A percentile compares a stretch with the other conserved stretches of the same genome.
Evolutionary conservation across 306 rosid genomes (phyloP).

Genomic region (Mucuna pruriens): DNA sequence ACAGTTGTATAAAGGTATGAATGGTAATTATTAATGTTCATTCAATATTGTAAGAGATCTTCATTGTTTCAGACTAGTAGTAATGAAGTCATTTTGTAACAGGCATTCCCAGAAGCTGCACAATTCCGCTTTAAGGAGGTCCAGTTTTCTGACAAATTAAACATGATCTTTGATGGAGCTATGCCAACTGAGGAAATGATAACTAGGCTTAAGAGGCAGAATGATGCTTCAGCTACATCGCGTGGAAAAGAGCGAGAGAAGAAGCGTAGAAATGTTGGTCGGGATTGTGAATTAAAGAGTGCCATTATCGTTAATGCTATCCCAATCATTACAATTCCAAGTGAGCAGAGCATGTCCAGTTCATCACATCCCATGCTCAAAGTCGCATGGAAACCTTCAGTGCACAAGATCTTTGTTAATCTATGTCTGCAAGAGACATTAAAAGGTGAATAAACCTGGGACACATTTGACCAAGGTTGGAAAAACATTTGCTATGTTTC

Average conservation of each 20-base stretch:
- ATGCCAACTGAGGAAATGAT: conserved; percentile 39
- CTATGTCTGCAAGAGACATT: conserved; percentile 67
- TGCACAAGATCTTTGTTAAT: conserved; percentile 64
- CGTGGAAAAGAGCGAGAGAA: conserved; percentile 42
- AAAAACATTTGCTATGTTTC: no score
- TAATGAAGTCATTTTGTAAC: conserved; percentile 40
- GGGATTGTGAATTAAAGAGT: conserved; percentile 42
- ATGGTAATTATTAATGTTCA: conserved; percentile 2
- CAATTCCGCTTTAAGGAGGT: conserved; percentile 61
- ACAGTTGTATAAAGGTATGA: conserved; percentile 43
- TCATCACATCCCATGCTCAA: conserved; percentile 52
- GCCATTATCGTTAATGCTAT: conserved; percentile 44
- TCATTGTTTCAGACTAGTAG: conserved; percentile 34
- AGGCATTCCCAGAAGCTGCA: conserved; percentile 65
- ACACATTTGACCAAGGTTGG: conserved; percentile 81
- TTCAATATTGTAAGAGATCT: conserved; percentile 16
- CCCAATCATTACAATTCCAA: conserved; percentile 50
- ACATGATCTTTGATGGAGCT: conserved; percentile 49
- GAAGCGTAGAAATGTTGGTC: conserved; percentile 43
- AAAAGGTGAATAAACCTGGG: conserved; percentile 70
- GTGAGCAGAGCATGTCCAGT: conserved; percentile 62
- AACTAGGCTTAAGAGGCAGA: conserved; percentile 43
- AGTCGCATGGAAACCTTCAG: conserved; percentile 60
- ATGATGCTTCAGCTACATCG: conserved; percentile 42
- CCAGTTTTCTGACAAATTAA: conserved; percentile 51